Evolutionary conservation across 768 basidiomycete species (phyloP), one percentile per base, ranked within the genome.

Genomic region (Suillus americanus): DNA sequence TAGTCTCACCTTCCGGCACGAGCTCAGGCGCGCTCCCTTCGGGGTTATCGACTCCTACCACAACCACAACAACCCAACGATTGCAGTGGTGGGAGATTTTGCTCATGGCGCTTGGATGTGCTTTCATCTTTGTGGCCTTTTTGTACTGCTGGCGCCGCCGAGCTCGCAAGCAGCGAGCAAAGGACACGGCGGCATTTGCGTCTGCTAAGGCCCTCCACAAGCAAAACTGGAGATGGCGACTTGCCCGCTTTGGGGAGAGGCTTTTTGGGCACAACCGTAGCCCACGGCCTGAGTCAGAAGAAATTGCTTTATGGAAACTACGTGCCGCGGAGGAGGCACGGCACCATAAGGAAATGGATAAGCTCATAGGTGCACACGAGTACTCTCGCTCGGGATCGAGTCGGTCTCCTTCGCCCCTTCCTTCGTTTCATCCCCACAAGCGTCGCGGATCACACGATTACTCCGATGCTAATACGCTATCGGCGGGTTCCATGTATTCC

Each of bases 31-130:
- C 79, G 25, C 76, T 88, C 25, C 87, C 89, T 28, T 75, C 83
- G 2, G 89, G 90, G 33, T 74, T 89, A 64, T 73, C 82, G 50
- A 77, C 82, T n/a, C 89, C 90, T 0, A 82, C 81, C 2, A 65
- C 62, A 60, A 75, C 68, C 20, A 70, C 62, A n/a, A 73, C 71
- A 23, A 73, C 71, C 25, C 79, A 78, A 33, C 69, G 80, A 28
- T 78, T 93, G 10, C 78, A 79, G 65, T 94, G 92, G 92, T 94
- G 92, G 91, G 82, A 94, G 78, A 92, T 94, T 68, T 79, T 94
- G 63, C 83, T 94, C 62, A 94, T 94, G 90, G 80, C 88, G 0
- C 84, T 93, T 43, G 91, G 92, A 12, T 90, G 89, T 71, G 88
- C 88, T 18, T 90, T 94, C 76, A 88, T 94, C 75, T 87, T 92